Percentiles rank a stretch among this genome's conserved stretches.
Evolutionary conservation across 306 rosid species (phyloP).

Genomic region (Ormosia emarginata): DNA sequence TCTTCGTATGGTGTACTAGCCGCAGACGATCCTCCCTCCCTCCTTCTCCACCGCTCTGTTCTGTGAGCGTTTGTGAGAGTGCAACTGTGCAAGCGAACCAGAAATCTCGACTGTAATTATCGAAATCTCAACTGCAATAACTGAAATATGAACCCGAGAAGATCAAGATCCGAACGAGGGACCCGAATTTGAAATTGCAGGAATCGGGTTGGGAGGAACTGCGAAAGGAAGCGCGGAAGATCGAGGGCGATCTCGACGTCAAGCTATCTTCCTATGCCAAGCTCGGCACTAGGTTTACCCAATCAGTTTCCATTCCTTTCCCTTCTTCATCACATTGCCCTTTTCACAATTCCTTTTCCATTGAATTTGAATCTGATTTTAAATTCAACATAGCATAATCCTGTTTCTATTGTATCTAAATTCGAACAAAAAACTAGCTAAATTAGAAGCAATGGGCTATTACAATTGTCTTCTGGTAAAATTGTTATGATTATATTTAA

Average conservation of each 20-base stretch:
- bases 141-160: slow-evolving; percentile 21
- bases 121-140: too few relatives aligned
- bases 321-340: neutral
- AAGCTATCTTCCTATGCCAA: slow-evolving; percentile 93
- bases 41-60: neutral
- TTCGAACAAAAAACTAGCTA: neutral
- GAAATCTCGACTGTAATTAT: slow-evolving; percentile 27
- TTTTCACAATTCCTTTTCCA: neutral
- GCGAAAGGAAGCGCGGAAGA: slow-evolving; percentile 90
- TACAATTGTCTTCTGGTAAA: neutral
- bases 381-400: neutral
- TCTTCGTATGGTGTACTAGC: neutral
- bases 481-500: neutral
- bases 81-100: neutral
- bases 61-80: neutral
- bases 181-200: slow-evolving; percentile 79
- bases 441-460: neutral
- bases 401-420: neutral
- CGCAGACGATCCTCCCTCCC: slow-evolving; percentile 1
- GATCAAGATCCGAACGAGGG: slow-evolving; percentile 59
- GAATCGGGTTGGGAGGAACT: slow-evolving; percentile 99
- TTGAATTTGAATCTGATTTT: neutral
- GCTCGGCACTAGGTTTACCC: slow-evolving; percentile 86
- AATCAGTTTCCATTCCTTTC: slow-evolving; percentile 62
- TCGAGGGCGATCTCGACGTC: slow-evolving; percentile 98